Conservation (phyloP, 495 filamentous ascomycete species). For the Neurospora sp. region DNA sequence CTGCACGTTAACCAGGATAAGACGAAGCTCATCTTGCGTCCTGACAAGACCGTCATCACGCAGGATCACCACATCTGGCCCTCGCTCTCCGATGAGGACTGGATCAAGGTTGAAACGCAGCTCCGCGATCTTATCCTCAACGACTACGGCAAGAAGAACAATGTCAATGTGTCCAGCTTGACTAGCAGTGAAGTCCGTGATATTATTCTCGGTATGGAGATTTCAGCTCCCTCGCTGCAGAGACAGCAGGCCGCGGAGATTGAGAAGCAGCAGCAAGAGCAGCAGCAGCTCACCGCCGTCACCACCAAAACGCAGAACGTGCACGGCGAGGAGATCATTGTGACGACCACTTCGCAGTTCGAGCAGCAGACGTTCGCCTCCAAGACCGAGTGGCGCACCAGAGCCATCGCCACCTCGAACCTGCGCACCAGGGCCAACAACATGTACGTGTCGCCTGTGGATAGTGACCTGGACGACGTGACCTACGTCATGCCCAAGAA, state of each 20-base stretch:
- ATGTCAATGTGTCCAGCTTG: constrained; percentile 94
- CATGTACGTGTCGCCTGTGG: constrained; percentile 94
- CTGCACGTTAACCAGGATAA: constrained; percentile 98
- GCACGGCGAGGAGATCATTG: constrained; percentile 95
- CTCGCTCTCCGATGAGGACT: constrained; percentile 86
- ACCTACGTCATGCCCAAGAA: constrained; percentile 99
- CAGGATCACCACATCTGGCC: constrained; percentile 99
- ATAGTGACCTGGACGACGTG: constrained; percentile 70
- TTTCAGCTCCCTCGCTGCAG: constrained; percentile 95
- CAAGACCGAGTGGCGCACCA: constrained; percentile 97
- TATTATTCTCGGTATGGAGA: constrained; percentile 99
- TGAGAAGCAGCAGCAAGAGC: constrained; percentile 96
- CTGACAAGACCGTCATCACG: constrained; percentile 96
- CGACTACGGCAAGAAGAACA: constrained; percentile 99
- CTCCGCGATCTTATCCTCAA: constrained; percentile 93
- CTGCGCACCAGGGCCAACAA: constrained; percentile 92
- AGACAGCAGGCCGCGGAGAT: constrained; percentile 98
- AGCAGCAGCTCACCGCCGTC: constrained; percentile 91
- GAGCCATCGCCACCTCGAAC: constrained; percentile 94
- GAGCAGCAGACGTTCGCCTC: constrained; percentile 96
- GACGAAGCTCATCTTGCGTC: constrained; percentile 93
- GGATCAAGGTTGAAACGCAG: constrained; percentile 98
- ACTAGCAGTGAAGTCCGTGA: constrained; percentile 96
- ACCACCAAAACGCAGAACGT: constrained; percentile 98
- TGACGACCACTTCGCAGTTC: constrained; percentile 93